A percentile compares a stretch with the other conserved stretches of the same genome.
phyloP scores from a whole-genome alignment of 768 basidiomycete species.

The Porphyrellus cyaneotinctus region DNA sequence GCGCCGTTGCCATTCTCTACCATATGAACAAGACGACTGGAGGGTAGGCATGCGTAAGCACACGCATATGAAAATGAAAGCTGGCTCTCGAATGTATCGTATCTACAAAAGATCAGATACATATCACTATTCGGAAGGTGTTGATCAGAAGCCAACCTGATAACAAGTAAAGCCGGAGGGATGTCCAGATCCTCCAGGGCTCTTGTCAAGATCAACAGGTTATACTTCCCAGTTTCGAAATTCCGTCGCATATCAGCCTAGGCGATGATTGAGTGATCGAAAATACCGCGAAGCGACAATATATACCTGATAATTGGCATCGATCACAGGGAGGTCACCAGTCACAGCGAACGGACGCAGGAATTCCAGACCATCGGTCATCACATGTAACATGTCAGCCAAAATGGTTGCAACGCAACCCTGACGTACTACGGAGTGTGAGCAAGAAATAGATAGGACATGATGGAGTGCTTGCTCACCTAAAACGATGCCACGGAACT shows the following conservation, averaged over 20 bases:
- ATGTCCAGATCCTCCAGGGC: conserved; percentile 57
- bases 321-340: conserved; percentile 33
- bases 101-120: conserved; percentile 33
- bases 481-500: conserved; percentile 65
- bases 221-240: conserved; percentile 54
- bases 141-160: conserved; percentile 44
- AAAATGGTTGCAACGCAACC: conserved; percentile 53
- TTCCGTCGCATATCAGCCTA: conserved; percentile 47
- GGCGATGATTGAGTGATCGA: conserved; percentile 3
- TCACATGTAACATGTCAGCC: conserved; percentile 51
- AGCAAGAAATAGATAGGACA: conserved; percentile 31
- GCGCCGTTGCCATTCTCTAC: conserved; percentile 53
- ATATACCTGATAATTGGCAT: conserved; percentile 34
- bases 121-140: neutral
- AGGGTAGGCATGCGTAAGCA: conserved; percentile 42
- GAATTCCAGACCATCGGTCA: conserved; percentile 49
- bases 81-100: conserved; percentile 48
- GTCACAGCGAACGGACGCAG: conserved; percentile 52
- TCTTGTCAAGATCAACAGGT: conserved; percentile 61
- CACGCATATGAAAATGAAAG: conserved; percentile 55
- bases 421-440: conserved; percentile 44
- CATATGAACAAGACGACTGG: conserved; percentile 60
- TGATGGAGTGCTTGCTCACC: conserved; percentile 39
- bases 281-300: neutral
- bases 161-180: conserved; percentile 52